A percentile compares a stretch with the other conserved stretches of the same genome.
Evolutionary conservation across 345 rosid genomes (phyloP).

Genomic region (Cardiospermum halicacabum): DNA sequence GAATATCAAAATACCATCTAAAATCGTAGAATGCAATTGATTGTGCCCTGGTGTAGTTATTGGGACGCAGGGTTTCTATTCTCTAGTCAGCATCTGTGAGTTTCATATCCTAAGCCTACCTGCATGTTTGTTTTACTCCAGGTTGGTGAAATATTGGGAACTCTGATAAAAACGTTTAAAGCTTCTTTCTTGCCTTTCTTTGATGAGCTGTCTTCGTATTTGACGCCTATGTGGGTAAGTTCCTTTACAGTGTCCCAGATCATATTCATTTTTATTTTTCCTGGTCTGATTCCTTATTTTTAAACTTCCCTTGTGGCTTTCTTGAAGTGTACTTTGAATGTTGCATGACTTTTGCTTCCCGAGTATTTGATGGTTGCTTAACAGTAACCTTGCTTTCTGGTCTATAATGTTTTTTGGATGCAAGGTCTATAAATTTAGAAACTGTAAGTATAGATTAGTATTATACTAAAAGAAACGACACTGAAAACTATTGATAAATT

Average conservation of each 20-base stretch:
- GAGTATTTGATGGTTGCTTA: not conserved
- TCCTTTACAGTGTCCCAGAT: not conserved
- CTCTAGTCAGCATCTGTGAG: not conserved
- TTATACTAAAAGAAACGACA: not conserved
- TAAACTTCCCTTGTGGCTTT: not conserved
- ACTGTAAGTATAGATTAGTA: not conserved
- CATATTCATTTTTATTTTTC: not conserved
- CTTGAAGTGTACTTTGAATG: not conserved
- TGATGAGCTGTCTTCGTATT: conserved; percentile 86
- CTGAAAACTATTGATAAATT: no score
- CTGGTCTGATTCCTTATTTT: not conserved
- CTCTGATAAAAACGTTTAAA: conserved; percentile 92
- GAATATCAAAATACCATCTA: conserved; percentile 10
- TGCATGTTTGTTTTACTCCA: conserved; percentile 21
- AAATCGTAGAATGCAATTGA: not conserved
- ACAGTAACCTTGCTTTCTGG: not conserved
- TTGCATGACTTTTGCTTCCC: not conserved
- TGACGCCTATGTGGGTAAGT: conserved; percentile 99
- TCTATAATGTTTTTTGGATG: not conserved
- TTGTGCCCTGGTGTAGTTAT: not conserved
- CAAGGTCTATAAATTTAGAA: not conserved
- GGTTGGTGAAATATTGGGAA: conserved; percentile 99
- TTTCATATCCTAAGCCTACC: conserved; percentile 11
- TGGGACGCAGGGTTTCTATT: not conserved
- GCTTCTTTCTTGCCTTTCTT: conserved; percentile 91